A percentile compares a stretch with the other conserved stretches of the same genome.
Evolutionary conservation across 305 asterid genomes (phyloP).

Genomic region (Rubia balearica): DNA sequence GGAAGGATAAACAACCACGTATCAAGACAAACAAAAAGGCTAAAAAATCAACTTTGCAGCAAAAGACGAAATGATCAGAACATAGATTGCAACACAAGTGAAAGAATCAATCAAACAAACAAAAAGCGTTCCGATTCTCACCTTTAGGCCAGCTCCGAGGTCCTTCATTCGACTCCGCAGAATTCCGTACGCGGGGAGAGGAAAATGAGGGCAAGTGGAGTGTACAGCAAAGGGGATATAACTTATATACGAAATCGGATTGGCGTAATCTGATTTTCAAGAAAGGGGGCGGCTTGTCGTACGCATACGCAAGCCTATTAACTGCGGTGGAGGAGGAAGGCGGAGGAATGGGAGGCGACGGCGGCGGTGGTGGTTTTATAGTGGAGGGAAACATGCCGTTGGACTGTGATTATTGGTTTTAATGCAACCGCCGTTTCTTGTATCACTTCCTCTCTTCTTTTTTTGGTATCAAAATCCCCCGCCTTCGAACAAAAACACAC

Average conservation of each 20-base stretch:
- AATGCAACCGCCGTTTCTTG: conserved; percentile 7
- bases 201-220: not conserved
- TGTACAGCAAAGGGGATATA: not conserved
- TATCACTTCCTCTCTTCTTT: not conserved
- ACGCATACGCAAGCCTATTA: not conserved
- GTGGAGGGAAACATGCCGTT: conserved; percentile 20
- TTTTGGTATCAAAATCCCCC: not conserved
- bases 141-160: not conserved
- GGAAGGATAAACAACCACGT: not conserved
- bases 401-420: not conserved
- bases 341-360: not conserved
- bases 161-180: not conserved
- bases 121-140: not conserved
- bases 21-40: not conserved
- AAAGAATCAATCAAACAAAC: not conserved
- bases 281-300: not conserved
- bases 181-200: not conserved
- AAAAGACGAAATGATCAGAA: not conserved
- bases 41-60: not conserved
- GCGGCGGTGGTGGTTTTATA: conserved; percentile 15
- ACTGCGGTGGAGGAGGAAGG: not conserved
- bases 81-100: not conserved
- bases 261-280: not conserved
- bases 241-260: not conserved
- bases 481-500: not conserved